Evolutionary conservation across 148 eudicot genomes (phyloP).

Genomic region (Spergularia bocconei): DNA sequence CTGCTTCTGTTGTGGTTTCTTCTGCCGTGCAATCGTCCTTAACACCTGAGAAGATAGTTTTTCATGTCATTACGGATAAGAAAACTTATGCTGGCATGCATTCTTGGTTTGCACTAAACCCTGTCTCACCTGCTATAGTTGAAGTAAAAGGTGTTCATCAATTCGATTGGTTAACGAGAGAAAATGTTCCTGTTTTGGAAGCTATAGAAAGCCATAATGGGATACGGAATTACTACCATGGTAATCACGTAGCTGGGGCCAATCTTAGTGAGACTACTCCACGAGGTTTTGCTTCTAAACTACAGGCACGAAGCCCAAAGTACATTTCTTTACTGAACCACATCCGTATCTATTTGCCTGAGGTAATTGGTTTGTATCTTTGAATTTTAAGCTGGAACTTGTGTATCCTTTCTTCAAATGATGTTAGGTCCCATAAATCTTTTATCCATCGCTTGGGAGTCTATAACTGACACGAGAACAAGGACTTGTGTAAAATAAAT

Average conservation of each 20-base stretch:
- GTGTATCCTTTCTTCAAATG: background rate
- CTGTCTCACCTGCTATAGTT: constrained; percentile 77
- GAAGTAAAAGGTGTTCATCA: constrained; percentile 99
- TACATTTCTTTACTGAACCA: constrained; percentile 96
- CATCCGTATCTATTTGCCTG: constrained; percentile 95
- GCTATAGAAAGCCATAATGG: constrained; percentile 91
- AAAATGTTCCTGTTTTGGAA: constrained; percentile 97
- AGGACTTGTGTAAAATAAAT: background rate
- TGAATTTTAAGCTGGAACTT: background rate
- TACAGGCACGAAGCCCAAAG: constrained; percentile 98
- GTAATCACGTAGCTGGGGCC: constrained; percentile 87
- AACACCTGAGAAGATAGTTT: constrained; percentile 78
- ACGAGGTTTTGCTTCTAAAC: constrained; percentile 79
- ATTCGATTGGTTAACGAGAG: constrained; percentile 98
- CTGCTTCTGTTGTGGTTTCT: constrained; percentile 93
- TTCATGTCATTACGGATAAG: constrained; percentile 96
- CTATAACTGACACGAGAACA: background rate
- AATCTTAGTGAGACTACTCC: constrained; percentile 90
- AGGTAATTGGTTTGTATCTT: constrained; percentile 44
- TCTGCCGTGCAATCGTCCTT: constrained; percentile 75
- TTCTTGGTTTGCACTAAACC: constrained; percentile 95
- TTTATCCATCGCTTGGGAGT: constrained; percentile 9
- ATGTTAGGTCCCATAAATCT: background rate
- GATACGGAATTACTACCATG: constrained; percentile 85
- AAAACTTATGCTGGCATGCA: constrained; percentile 99